Evolutionary conservation across 2,329 filamentous ascomycete species (phyloP).

Genomic region (Emericellopsis cladophorae): DNA sequence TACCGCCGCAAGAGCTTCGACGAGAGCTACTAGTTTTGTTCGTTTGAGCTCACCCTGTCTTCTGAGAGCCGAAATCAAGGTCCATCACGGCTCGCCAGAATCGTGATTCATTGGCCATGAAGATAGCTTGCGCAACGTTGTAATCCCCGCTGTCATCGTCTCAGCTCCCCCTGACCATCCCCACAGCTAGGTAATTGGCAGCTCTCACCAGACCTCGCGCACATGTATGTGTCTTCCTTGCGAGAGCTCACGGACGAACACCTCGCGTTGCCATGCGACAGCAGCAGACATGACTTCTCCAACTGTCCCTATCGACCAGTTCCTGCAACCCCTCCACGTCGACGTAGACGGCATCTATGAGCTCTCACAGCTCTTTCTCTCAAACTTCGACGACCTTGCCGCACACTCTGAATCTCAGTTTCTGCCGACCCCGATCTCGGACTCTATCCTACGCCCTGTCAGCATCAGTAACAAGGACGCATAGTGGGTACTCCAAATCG

Average conservation of each 20-base stretch:
- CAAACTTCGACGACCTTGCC: constrained; percentile 35
- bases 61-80: no score
- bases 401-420: constrained; percentile 42
- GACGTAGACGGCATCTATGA: constrained; percentile 29
- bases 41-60: no score
- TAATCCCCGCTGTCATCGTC: background rate
- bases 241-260: no score
- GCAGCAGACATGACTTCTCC: background rate
- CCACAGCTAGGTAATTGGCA: no score
- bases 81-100: no score
- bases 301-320: constrained; percentile 16
- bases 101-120: background rate
- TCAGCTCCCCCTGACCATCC: no score
- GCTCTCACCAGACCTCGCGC: no score
- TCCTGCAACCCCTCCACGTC: constrained; percentile 37
- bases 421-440: constrained; percentile 47
- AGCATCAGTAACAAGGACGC: constrained; percentile 7
- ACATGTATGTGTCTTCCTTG: no score
- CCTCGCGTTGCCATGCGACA: background rate
- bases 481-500: no score
- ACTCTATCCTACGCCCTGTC: constrained; percentile 40
- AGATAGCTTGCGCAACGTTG: background rate
- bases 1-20: no score
- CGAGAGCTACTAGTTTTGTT: no score
- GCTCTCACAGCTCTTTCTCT: constrained; percentile 33